Conservation (phyloP, 345 rosid genomes). For the Salix koriyanagi region DNA sequence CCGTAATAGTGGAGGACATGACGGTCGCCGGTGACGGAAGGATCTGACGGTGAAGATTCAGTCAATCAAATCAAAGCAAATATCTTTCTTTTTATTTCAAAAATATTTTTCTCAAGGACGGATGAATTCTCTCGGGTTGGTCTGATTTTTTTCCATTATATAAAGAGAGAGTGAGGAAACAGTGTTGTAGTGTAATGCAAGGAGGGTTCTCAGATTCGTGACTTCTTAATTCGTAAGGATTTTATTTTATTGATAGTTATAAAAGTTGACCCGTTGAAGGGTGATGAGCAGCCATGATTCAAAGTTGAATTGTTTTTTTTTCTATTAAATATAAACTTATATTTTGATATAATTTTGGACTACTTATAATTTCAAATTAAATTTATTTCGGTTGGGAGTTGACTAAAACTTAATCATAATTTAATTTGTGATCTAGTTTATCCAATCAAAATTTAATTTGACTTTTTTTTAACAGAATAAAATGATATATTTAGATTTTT, state of each 20-base stretch:
- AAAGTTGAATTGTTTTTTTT: too few species aligned
- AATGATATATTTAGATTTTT: too few species aligned
- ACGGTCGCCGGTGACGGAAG: slow-evolving; percentile 40
- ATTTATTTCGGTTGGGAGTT: too few species aligned
- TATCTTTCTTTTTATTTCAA: not conserved
- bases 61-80: not conserved
- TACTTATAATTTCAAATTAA: too few species aligned
- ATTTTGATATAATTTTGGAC: too few species aligned
- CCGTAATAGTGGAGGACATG: slow-evolving; percentile 42
- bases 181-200: not conserved
- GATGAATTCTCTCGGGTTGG: not conserved
- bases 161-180: not conserved
- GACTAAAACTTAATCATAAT: too few species aligned
- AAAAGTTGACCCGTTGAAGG: too few species aligned
- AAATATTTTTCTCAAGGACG: not conserved
- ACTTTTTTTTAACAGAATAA: too few species aligned
- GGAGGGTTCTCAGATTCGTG: not conserved
- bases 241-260: not conserved
- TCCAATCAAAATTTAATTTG: too few species aligned
- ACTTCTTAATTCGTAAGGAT: not conserved
- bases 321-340: too few species aligned
- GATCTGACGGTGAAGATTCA: slow-evolving; percentile 39
- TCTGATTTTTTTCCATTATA: not conserved
- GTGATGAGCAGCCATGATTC: too few species aligned
- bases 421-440: too few species aligned